Evolutionary conservation across 2,329 filamentous ascomycete species (phyloP).

Genomic region (Botrytis porri): DNA sequence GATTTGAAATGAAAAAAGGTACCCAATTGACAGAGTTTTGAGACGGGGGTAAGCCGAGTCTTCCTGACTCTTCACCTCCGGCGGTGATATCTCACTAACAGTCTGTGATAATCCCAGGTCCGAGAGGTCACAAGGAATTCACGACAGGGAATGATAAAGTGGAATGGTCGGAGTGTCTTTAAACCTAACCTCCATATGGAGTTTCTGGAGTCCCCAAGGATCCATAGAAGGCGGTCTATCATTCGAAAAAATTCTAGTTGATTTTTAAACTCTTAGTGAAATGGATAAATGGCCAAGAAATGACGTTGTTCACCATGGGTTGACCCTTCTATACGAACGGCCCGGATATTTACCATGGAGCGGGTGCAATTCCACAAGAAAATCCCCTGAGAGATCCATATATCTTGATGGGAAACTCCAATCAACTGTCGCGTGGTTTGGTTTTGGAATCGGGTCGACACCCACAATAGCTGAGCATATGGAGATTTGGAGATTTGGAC

Average conservation of each 20-base stretch:
- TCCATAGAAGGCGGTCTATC: constrained; percentile 6
- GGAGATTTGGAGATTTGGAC: neutral
- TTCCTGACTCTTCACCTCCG: neutral
- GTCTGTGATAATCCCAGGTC: neutral
- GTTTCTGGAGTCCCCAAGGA: neutral
- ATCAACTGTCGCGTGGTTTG: neutral
- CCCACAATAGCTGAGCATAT: neutral
- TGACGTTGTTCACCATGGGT: neutral
- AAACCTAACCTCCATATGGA: neutral
- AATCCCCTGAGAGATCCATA: neutral
- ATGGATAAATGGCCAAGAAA: neutral
- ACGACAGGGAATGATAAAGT: neutral
- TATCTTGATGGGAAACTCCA: neutral
- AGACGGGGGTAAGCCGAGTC: neutral
- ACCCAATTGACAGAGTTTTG: neutral
- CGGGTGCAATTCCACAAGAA: neutral
- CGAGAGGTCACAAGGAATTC: neutral
- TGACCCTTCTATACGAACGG: neutral
- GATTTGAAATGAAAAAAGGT: neutral
- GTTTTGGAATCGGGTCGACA: neutral
- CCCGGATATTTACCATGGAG: neutral
- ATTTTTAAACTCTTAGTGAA: neutral
- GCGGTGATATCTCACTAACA: neutral
- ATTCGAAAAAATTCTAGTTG: neutral
- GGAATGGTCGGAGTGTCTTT: neutral